Percentiles rank a stretch among this genome's conserved stretches.
Conservation (phyloP, 2,329 filamentous ascomycete species). For the Colletotrichum lupini region DNA sequence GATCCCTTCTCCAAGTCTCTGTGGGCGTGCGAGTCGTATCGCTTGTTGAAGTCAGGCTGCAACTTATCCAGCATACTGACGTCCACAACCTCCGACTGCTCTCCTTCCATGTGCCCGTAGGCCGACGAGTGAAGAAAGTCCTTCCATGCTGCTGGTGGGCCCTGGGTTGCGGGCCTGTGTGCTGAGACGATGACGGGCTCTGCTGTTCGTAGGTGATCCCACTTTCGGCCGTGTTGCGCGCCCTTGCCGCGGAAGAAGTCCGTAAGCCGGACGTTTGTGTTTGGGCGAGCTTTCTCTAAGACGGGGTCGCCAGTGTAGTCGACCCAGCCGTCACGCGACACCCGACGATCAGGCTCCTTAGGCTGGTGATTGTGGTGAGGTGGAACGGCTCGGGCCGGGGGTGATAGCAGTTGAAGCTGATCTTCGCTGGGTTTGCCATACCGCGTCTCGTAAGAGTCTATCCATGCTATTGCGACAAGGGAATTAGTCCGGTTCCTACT, state of each 20-base stretch:
- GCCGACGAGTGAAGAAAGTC: constrained; percentile 65
- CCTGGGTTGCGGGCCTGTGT: constrained; percentile 53
- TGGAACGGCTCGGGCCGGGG: constrained; percentile 50
- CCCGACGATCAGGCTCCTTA: constrained; percentile 50
- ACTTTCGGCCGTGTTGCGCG: constrained; percentile 64
- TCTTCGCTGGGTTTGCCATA: constrained; percentile 51
- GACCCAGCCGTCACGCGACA: constrained; percentile 61
- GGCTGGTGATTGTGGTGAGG: constrained; percentile 57
- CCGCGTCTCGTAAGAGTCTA: constrained; percentile 58
- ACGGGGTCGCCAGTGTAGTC: constrained; percentile 51
- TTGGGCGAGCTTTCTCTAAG: constrained; percentile 47
- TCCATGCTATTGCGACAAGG: constrained; percentile 54
- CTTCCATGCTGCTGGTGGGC: constrained; percentile 59
- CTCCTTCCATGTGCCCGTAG: constrained; percentile 59
- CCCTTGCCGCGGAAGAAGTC: constrained; percentile 57
- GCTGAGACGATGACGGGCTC: constrained; percentile 69
- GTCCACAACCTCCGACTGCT: constrained; percentile 60
- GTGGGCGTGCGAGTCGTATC: constrained; percentile 46
- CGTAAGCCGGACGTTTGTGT: constrained; percentile 52
- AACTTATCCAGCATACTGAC: constrained; percentile 57
- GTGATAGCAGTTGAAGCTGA: constrained; percentile 51
- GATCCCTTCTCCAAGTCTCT: constrained; percentile 40
- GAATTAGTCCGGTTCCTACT: constrained; percentile 28
- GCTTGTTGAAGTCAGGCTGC: constrained; percentile 59
- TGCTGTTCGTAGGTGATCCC: constrained; percentile 69